Base-by-base conservation (phyloP, 495 filamentous ascomycete species). In the Pyronema omphalodes region DNA sequence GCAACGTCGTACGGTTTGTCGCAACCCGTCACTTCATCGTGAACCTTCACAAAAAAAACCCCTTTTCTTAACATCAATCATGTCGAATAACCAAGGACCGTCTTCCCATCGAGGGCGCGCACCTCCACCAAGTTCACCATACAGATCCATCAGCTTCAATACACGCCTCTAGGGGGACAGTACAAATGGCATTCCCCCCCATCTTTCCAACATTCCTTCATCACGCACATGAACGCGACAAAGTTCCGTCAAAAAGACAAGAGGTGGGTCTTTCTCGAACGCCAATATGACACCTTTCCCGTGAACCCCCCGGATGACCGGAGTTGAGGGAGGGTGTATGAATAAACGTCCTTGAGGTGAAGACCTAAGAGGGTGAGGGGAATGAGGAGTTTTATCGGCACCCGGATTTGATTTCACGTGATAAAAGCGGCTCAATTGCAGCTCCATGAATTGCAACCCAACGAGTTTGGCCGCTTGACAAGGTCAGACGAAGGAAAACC, bases 261-360 rank as follows among this genome's bases (percentile, higher is more conserved):
- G 23, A 29, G 23, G 23, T 29, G 23, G 54, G 52, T 63, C 51
- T 33, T 52, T 63, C 60, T 63, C 33, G 60, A 63, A 63, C 60
- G 60, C 60, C 56, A 63, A 63, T 63, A 63, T 63, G 60, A 59
- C 60, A 46, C 19, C 37, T 29, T 29, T 29, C 23, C 23, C 23
- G 23, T 29, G 23, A 29, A 29, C 37, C 48, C 53, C 53, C 46
- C 57, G 56, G 55, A 51, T 37, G 23, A 54, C 12, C 7, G 29
- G 43, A 35, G 55, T 33, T 33, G 48, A 55, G 52, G 15, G 19
- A 39, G 53, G 17, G 14, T 48, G 59, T 61, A 63, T 59, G 60
- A 63, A 62, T 58, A 62, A 63, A 63, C 60, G 60, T 59, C 54
- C 60, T 59, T 58, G 34, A 23, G 37, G 29, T 14, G 23, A 19